These are phyloP conservation scores for Trichoderma sp. DNA, from an alignment of 2,329 filamentous ascomycete genomes.

Conservation along the genomic window DNA sequence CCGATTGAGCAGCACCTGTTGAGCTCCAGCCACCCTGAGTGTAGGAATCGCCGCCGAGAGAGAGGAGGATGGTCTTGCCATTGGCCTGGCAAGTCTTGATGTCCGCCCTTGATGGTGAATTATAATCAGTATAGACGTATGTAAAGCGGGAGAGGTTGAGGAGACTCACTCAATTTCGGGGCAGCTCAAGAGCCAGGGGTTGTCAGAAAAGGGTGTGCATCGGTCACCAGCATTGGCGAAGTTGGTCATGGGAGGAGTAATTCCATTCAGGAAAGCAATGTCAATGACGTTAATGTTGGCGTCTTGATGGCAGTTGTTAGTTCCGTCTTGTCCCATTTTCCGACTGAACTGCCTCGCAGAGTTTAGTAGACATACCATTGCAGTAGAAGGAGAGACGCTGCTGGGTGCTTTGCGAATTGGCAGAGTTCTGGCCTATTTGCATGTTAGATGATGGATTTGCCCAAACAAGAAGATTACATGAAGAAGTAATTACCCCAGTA, in stretches of 20 bases:
- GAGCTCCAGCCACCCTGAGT: conserved; percentile 64
- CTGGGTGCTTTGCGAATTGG: conserved; percentile 49
- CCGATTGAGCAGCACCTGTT: conserved; percentile 48
- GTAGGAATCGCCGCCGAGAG: conserved; percentile 69
- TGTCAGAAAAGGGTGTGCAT: conserved; percentile 59
- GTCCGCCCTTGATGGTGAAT: conserved; percentile 39
- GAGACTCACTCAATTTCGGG: conserved; percentile 60
- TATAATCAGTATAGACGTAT: background rate
- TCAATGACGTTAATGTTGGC: conserved; percentile 57
- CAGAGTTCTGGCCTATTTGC: conserved; percentile 57
- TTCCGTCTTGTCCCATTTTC: background rate
- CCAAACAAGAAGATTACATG: background rate
- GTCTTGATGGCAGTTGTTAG: conserved; percentile 31
- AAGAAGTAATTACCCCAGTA: conserved; percentile 60
- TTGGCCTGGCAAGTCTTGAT: conserved; percentile 59
- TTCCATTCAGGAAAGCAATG: conserved; percentile 60
- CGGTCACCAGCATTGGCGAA: conserved; percentile 63
- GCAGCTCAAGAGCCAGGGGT: conserved; percentile 54
- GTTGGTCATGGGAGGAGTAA: conserved; percentile 57
- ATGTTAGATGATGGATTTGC: background rate
- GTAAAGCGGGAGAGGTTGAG: background rate
- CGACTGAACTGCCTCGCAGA: too few species aligned
- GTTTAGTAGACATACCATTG: conserved; percentile 44
- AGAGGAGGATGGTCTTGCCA: conserved; percentile 70
- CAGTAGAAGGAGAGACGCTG: conserved; percentile 59